Percentiles rank a stretch among this genome's conserved stretches.
These are phyloP conservation scores for Metarhizium anisopliae DNA, from an alignment of 2,329 filamentous ascomycete genomes.

Conservation along the genomic window DNA sequence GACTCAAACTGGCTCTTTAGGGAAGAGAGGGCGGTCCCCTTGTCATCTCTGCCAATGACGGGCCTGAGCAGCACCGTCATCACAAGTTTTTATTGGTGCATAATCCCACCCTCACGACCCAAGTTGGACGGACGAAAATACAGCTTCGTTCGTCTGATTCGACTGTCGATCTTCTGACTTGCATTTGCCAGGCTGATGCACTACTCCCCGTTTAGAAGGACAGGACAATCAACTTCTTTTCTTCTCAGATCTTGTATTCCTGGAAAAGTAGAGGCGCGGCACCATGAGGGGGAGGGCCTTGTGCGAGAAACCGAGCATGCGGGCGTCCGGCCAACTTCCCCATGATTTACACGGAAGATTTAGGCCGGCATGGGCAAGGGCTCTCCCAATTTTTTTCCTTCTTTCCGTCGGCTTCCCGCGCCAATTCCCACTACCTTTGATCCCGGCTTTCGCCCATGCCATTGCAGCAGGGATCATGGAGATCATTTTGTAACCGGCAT, in stretches of 20 bases:
- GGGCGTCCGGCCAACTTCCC: not conserved
- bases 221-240: not conserved
- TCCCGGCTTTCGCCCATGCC: not conserved
- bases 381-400: not conserved
- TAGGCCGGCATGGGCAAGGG: not conserved
- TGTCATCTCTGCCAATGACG: not conserved
- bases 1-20: not conserved
- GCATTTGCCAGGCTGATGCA: not conserved
- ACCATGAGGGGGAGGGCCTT: not conserved
- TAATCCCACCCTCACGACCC: not conserved
- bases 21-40: not conserved
- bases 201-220: not conserved
- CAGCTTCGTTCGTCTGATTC: constrained; percentile 9
- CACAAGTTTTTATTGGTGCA: not conserved
- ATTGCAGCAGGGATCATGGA: not conserved
- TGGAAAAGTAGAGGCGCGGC: no score
- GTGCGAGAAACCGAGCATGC: not conserved
- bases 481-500: not conserved
- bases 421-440: not conserved
- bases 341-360: not conserved
- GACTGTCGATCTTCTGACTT: constrained; percentile 1
- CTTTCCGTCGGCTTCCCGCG: not conserved
- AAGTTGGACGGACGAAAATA: not conserved
- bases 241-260: no score
- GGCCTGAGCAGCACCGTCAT: not conserved